Evolutionary conservation across 768 basidiomycete genomes (phyloP), one percentile per base, ranked within the genome.

Genomic region (Boletus rubescentipes): DNA sequence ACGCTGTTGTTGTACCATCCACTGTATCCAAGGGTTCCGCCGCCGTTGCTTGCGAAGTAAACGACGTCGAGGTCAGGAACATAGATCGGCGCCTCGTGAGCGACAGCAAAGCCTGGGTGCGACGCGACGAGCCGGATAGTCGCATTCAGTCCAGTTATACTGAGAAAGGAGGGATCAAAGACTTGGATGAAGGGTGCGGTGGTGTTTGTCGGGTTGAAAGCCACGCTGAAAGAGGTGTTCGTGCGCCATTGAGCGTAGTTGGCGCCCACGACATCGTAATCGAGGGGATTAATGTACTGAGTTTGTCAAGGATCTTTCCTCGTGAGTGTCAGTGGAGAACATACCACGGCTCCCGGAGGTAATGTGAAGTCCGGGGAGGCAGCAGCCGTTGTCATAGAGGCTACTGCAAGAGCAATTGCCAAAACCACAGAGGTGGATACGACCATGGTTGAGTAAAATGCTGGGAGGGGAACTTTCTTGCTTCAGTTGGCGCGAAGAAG

Each of bases 21-120:
- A 49, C 80, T 89, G 62, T 79, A 77, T 9, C 87, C 86, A 2
- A 86, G 74, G 31, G 79, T 52, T 2, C 87, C 87, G 5, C 89
- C 87, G 54, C 79, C 83, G 55, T 83, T 88, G 67, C 85, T 86
- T 4, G 81, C 77, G 61, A 92, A 92, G 72, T 83, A 86, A 4
- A 93, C 74, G 53, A 86, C 81, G 60, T 91, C 79, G 21, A 83
- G 85, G 34, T 73, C 75, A 3, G 82, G 71, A 21, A 81, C 74
- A 67, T 83, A 90, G 1, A 91, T 74, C 0, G 87, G 87, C 4
- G 87, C 91, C 70, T 92, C 91, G 61, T 92, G 89, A 12, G 89
- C 88, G 58, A 91, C 83, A 1, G 85, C 85, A 67, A 84, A 86
- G 8, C 77, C 80, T 11, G 79, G 77, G 54, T 84, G 84, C 9